phyloP scores from a whole-genome alignment of 1,284 basidiomycete genomes.

The Hymenochaete sp. region DNA sequence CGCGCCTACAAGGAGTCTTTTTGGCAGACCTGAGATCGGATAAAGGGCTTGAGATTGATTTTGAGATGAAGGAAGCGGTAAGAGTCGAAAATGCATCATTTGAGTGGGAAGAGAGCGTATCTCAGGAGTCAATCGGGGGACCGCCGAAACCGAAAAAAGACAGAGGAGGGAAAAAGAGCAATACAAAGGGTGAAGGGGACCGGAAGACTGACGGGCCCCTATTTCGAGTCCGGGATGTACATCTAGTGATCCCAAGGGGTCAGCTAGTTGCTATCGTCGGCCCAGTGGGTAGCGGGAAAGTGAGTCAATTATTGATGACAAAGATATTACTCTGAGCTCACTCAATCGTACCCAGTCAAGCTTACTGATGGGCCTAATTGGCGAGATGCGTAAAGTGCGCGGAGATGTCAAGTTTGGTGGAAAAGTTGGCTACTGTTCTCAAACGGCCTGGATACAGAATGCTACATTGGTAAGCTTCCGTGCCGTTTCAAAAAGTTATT shows the following conservation, averaged over 20 bases:
- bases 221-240: slow-evolving; percentile 47
- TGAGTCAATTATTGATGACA: slow-evolving; percentile 11
- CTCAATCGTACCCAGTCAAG: slow-evolving; percentile 43
- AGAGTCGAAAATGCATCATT: slow-evolving; percentile 50
- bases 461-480: slow-evolving; percentile 51
- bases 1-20: slow-evolving; percentile 48
- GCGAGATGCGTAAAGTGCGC: slow-evolving; percentile 56
- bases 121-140: slow-evolving; percentile 23
- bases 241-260: slow-evolving; percentile 48
- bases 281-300: slow-evolving; percentile 50
- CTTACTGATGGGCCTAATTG: slow-evolving; percentile 61
- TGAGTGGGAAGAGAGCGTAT: slow-evolving; percentile 44
- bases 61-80: slow-evolving; percentile 40
- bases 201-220: slow-evolving; percentile 25
- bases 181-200: slow-evolving; percentile 18
- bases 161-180: slow-evolving; percentile 18
- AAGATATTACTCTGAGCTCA: slow-evolving; percentile 5
- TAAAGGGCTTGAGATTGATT: slow-evolving; percentile 36
- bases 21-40: slow-evolving; percentile 46
- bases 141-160: slow-evolving; percentile 12
- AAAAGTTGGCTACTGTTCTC: slow-evolving; percentile 73
- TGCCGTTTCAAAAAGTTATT: slow-evolving; percentile 4
- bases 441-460: slow-evolving; percentile 87
- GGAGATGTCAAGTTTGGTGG: slow-evolving; percentile 61
- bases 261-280: slow-evolving; percentile 59